phyloP scores from a whole-genome alignment of 1,139 yeast genomes.

The Yamadazyma triangularis region DNA sequence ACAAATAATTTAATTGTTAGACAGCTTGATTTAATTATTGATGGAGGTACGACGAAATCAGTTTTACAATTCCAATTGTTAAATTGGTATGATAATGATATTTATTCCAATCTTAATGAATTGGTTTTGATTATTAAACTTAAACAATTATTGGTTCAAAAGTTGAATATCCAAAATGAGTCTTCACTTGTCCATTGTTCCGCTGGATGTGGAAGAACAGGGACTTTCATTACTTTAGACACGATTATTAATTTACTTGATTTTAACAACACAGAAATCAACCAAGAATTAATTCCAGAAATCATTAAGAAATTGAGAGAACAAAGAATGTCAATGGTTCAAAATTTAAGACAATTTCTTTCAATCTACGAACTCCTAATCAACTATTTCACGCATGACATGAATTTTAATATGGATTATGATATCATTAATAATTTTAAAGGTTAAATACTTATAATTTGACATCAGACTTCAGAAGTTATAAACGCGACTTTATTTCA shows the following conservation, averaged over 20 bases:
- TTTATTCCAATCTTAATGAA: conserved; percentile 33
- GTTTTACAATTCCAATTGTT: conserved; percentile 47
- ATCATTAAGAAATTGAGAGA: conserved; percentile 59
- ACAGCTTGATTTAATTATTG: conserved; percentile 28
- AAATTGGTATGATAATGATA: conserved; percentile 54
- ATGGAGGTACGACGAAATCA: conserved; percentile 12
- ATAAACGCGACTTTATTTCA: no score
- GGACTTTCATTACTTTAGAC: conserved; percentile 78
- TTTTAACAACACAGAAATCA: conserved; percentile 8
- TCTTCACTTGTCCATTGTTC: conserved; percentile 77
- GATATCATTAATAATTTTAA: conserved; percentile 1
- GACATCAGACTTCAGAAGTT: no score
- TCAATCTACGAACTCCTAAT: conserved; percentile 58
- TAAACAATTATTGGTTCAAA: conserved; percentile 27
- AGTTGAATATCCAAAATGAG: conserved; percentile 12
- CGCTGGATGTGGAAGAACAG: conserved; percentile 93
- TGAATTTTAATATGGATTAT: not conserved
- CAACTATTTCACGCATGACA: conserved; percentile 12
- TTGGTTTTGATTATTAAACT: conserved; percentile 38
- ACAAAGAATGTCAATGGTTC: conserved; percentile 82
- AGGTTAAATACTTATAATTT: no score
- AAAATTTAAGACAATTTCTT: conserved; percentile 67
- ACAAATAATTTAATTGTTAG: conserved; percentile 26
- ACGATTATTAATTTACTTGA: conserved; percentile 41
- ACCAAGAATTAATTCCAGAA: conserved; percentile 36